Conservation (phyloP, 768 basidiomycete species). For the Strobilomyces confusus region DNA sequence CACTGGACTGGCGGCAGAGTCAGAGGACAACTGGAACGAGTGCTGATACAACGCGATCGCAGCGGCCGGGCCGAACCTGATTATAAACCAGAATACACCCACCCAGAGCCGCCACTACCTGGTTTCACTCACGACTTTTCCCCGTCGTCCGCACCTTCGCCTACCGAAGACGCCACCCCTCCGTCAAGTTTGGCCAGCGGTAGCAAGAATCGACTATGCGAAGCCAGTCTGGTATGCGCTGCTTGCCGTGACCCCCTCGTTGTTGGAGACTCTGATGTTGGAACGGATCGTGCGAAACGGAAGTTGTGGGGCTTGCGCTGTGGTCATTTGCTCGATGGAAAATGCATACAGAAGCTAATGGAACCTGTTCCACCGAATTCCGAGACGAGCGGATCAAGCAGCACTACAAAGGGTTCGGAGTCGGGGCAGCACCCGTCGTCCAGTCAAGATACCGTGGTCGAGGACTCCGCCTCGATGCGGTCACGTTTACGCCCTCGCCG, state of each 20-base stretch:
- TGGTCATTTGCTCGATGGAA: slow-evolving; percentile 76
- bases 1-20: slow-evolving; percentile 12
- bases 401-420: slow-evolving; percentile 13
- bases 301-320: slow-evolving; percentile 72
- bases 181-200: slow-evolving; percentile 19
- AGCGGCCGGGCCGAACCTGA: slow-evolving; percentile 30
- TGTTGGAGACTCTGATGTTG: slow-evolving; percentile 46
- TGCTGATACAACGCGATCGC: slow-evolving; percentile 19
- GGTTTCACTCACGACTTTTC: slow-evolving; percentile 71
- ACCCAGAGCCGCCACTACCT: slow-evolving; percentile 49
- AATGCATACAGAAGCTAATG: slow-evolving; percentile 61
- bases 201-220: slow-evolving; percentile 26
- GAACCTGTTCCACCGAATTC: slow-evolving; percentile 31
- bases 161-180: slow-evolving; percentile 39
- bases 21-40: slow-evolving; percentile 20
- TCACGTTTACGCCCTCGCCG: slow-evolving; percentile 54
- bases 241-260: slow-evolving; percentile 62
- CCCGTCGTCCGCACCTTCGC: slow-evolving; percentile 26
- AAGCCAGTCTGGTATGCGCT: slow-evolving; percentile 59
- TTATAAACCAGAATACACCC: slow-evolving; percentile 62
- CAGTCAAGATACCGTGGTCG: slow-evolving; percentile 29
- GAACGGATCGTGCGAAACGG: slow-evolving; percentile 41
- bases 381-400: slow-evolving; percentile 8
- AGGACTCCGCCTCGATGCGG: slow-evolving; percentile 43
- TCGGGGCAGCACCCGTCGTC: not conserved